These are phyloP conservation scores for Aurifilum marmelostoma DNA, from an alignment of 2,329 filamentous ascomycete genomes.

Conservation along the genomic window DNA sequence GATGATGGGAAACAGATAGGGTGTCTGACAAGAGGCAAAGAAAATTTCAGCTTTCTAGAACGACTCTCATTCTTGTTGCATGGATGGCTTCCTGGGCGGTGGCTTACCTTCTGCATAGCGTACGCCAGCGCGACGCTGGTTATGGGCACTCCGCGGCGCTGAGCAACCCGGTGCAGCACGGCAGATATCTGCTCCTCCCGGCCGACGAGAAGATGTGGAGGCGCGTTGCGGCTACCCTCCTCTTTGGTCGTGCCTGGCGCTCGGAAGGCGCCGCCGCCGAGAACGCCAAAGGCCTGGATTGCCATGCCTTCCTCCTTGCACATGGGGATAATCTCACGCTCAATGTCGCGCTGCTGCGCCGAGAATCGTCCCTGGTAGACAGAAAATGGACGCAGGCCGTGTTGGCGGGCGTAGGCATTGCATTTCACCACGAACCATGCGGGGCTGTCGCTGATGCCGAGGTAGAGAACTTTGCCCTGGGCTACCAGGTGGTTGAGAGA, in stretches of 20 bases:
- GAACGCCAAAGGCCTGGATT: conserved; percentile 39
- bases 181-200: conserved; percentile 56
- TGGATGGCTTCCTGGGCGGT: neutral
- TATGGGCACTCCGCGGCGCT: conserved; percentile 46
- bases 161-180: conserved; percentile 54
- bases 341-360: conserved; percentile 64
- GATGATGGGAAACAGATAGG: conserved; percentile 74
- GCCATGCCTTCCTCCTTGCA: conserved; percentile 61
- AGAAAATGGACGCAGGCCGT: conserved; percentile 61
- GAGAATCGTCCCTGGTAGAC: conserved; percentile 69
- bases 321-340: conserved; percentile 73
- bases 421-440: conserved; percentile 65
- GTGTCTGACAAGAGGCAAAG: conserved; percentile 41
- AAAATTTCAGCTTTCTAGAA: neutral
- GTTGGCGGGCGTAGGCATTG: conserved; percentile 51
- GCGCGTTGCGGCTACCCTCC: conserved; percentile 42
- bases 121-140: conserved; percentile 69
- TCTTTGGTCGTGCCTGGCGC: conserved; percentile 37
- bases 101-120: conserved; percentile 62
- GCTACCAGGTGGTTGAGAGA: conserved; percentile 56
- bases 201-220: conserved; percentile 39
- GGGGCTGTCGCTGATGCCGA: conserved; percentile 67
- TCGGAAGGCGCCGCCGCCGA: conserved; percentile 48
- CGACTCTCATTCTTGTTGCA: neutral
- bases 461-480: conserved; percentile 60